phyloP scores from a whole-genome alignment of 768 basidiomycete species.

The Trametes cingulata region DNA sequence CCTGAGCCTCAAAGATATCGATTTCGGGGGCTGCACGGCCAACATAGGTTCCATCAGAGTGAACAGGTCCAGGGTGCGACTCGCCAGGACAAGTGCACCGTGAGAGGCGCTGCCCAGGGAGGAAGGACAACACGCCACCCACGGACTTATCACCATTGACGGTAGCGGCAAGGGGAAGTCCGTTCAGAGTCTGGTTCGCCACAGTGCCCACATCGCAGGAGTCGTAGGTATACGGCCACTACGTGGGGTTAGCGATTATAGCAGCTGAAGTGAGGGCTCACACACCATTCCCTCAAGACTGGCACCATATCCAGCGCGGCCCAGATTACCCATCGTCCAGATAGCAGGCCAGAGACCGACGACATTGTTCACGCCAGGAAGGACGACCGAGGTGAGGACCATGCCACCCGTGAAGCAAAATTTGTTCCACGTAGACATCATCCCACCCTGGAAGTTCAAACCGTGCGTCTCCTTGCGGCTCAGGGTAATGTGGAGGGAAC shows the following conservation, averaged over 20 bases:
- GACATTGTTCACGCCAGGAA: conserved; percentile 65
- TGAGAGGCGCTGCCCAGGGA: conserved; percentile 85
- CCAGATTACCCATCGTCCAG: conserved; percentile 72
- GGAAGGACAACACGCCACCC: conserved; percentile 55
- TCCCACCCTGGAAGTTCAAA: conserved; percentile 43
- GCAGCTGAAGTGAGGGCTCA: neutral
- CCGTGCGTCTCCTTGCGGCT: conserved; percentile 55
- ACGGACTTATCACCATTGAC: conserved; percentile 54
- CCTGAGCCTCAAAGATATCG: conserved; percentile 86
- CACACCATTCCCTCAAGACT: conserved; percentile 79
- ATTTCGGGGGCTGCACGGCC: conserved; percentile 89
- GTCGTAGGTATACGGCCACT: conserved; percentile 87
- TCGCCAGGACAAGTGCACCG: conserved; percentile 84
- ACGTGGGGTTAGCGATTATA: neutral
- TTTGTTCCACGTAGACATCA: conserved; percentile 71
- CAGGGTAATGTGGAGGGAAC: conserved; percentile 50
- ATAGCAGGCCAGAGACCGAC: conserved; percentile 53
- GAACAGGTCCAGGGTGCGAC: conserved; percentile 80
- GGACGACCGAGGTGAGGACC: conserved; percentile 60
- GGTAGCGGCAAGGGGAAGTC: conserved; percentile 61
- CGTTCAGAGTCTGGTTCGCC: conserved; percentile 74
- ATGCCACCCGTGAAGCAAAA: conserved; percentile 89
- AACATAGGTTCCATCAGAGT: conserved; percentile 71
- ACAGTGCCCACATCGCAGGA: conserved; percentile 65
- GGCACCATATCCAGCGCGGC: conserved; percentile 88